Base-by-base conservation (phyloP, 768 basidiomycete species). In the Mycena rebaudengoi region DNA sequence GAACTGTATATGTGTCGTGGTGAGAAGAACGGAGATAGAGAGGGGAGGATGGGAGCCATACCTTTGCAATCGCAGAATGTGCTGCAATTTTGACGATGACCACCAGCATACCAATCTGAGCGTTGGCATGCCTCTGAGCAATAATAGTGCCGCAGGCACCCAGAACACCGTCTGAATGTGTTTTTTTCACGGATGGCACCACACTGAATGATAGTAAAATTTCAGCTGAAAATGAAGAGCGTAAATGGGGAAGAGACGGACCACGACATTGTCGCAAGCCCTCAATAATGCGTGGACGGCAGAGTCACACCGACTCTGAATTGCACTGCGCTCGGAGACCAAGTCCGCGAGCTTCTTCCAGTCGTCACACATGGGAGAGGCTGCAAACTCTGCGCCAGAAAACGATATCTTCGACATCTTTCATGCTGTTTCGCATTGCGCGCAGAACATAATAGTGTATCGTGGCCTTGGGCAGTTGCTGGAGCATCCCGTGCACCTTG, bases 391-490 rank as follows among this genome's bases (percentile, higher is more conserved):
- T 18, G 52, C 37, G 39, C 37, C 39, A 53, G 52, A 26, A n/a
- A 12, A 53, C 39, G 35, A 53, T 41, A 30, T 53, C 52, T 30
- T 55, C 28, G 12, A 45, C 23, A 26, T 45, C 54, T 23, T 23
- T 25, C 43, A 45, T 45, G 23, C 21, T 23, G 20, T 23, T 33
- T 25, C 54, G 54, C 30, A 56, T 56, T 18, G n/a, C 21, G 21
- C 32, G 54, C 43, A 56, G 54, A 56, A 35, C 43, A 56, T 56
- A 26, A 56, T 56, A 56, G 54, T 43, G 40, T 12, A 55, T 33
- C 20, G 53, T 43, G 53, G 20, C 11, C 11, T 29, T 29, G 16
- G 52, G 26, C 18, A 54, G 52, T 20, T 30, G 52, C n/a, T 29
- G 16, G 2, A 54, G 39, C n/a, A 43, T 41, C 25, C 18, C 52